A percentile compares a stretch with the other conserved stretches of the same genome.
phyloP scores from a whole-genome alignment of 108 stramenopile species.

The Cyclotella choctawhatcheeana region DNA sequence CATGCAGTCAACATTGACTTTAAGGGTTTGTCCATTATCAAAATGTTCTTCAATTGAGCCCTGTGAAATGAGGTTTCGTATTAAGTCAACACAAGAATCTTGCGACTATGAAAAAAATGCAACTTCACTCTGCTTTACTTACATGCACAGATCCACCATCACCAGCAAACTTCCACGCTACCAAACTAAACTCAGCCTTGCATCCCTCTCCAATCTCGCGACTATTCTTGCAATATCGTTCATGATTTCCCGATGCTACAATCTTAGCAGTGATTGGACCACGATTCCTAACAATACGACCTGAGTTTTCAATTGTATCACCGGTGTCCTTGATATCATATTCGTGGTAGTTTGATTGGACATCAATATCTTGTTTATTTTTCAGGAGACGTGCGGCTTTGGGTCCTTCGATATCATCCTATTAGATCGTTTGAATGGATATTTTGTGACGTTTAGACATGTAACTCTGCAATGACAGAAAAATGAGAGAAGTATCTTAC shows the following conservation, averaged over 20 bases:
- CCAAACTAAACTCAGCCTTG: conserved; percentile 22
- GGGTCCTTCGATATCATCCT: conserved; percentile 41
- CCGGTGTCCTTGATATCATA: conserved; percentile 46
- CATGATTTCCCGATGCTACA: conserved; percentile 34
- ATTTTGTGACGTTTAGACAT: neutral
- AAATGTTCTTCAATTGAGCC: conserved; percentile 44
- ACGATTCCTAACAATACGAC: conserved; percentile 40
- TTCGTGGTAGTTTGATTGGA: conserved; percentile 51
- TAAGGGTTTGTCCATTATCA: conserved; percentile 25
- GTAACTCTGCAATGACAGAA: neutral
- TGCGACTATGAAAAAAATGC: neutral
- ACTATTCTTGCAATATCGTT: conserved; percentile 11
- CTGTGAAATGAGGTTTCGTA: neutral
- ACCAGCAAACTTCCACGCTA: conserved; percentile 54
- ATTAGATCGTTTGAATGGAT: neutral
- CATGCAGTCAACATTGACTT: conserved; percentile 54
- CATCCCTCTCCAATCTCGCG: conserved; percentile 7
- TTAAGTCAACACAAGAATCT: neutral
- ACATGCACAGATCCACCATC: conserved; percentile 40
- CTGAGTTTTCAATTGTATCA: conserved; percentile 33
- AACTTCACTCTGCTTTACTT: neutral
- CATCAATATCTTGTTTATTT: conserved; percentile 44
- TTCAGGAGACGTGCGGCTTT: conserved; percentile 50
- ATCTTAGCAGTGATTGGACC: conserved; percentile 56
- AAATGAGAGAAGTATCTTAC: neutral